These are phyloP conservation scores for Akanthomyces uredinophilus DNA, from an alignment of 2,329 filamentous ascomycete genomes.

Conservation along the genomic window DNA sequence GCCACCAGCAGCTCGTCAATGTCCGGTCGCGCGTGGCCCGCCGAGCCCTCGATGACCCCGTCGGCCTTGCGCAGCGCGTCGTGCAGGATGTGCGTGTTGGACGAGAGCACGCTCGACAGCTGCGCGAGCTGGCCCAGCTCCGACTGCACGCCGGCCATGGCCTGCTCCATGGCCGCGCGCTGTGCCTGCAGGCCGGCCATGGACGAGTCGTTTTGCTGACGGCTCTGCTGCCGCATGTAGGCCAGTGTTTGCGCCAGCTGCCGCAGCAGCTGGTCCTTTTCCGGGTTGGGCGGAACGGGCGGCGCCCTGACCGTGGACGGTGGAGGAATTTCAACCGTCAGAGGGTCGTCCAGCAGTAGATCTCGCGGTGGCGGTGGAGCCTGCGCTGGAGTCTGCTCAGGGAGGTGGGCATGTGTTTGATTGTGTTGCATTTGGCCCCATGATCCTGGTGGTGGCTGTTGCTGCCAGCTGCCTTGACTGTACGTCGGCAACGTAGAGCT, in stretches of 20 bases:
- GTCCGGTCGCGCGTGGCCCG: conserved; percentile 62
- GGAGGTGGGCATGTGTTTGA: conserved; percentile 27
- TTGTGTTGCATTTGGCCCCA: conserved; percentile 22
- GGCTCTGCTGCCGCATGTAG: conserved; percentile 61
- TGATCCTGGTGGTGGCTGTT: conserved; percentile 18
- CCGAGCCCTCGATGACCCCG: conserved; percentile 67
- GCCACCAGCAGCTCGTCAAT: conserved; percentile 92
- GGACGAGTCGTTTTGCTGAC: conserved; percentile 67
- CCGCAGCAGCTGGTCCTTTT: conserved; percentile 81
- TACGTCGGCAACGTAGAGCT: conserved; percentile 20
- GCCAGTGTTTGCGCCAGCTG: conserved; percentile 69
- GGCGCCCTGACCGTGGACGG: conserved; percentile 59
- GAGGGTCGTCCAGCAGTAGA: conserved; percentile 51
- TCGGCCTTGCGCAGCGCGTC: conserved; percentile 76
- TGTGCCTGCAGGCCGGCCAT: conserved; percentile 74
- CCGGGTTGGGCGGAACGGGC: conserved; percentile 89
- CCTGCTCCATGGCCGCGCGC: conserved; percentile 66
- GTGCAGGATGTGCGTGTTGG: conserved; percentile 74
- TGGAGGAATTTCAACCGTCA: conserved; percentile 46
- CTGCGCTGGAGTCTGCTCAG: conserved; percentile 21
- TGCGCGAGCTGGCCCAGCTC: conserved; percentile 69
- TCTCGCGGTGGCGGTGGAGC: conserved; percentile 39
- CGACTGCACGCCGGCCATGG: conserved; percentile 63
- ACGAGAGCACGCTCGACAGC: conserved; percentile 64
- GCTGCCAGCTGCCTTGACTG: conserved; percentile 20